These are phyloP conservation scores for Neonectria coccinea DNA, from an alignment of 2,329 filamentous ascomycete genomes.

Conservation along the genomic window DNA sequence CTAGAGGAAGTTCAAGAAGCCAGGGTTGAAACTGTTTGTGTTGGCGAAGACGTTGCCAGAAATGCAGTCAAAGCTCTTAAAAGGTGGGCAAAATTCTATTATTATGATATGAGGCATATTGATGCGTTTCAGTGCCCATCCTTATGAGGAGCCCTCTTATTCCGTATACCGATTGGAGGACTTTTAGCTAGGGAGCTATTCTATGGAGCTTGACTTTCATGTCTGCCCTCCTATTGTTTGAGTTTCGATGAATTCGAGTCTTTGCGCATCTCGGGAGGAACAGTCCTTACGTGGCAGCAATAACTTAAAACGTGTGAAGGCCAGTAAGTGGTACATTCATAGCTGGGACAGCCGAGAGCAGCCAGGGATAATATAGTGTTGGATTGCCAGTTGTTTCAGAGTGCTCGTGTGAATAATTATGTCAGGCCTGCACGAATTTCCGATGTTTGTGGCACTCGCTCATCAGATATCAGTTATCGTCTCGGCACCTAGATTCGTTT, in stretches of 20 bases:
- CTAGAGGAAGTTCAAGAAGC: slow-evolving; percentile 71
- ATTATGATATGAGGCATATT: slow-evolving; percentile 1
- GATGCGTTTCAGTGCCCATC: slow-evolving; percentile 41
- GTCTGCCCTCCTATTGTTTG: not conserved
- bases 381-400: no score
- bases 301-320: no score
- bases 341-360: no score
- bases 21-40: slow-evolving; percentile 71
- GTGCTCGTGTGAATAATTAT: no score
- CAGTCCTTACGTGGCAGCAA: no score
- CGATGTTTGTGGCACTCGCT: no score
- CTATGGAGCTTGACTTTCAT: not conserved
- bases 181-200: slow-evolving; percentile 3
- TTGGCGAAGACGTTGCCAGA: slow-evolving; percentile 66
- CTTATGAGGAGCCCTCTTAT: slow-evolving; percentile 35
- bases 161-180: slow-evolving; percentile 31
- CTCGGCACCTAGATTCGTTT: no score
- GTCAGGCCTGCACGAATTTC: no score
- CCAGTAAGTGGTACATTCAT: no score
- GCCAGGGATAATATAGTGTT: no score
- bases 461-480: no score
- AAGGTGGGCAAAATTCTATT: slow-evolving; percentile 54
- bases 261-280: slow-evolving; percentile 8
- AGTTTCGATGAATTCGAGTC: not conserved
- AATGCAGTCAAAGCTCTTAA: slow-evolving; percentile 73